phyloP scores from a whole-genome alignment of 192 early-diverging fungal genomes.

The Gigaspora rosea region DNA sequence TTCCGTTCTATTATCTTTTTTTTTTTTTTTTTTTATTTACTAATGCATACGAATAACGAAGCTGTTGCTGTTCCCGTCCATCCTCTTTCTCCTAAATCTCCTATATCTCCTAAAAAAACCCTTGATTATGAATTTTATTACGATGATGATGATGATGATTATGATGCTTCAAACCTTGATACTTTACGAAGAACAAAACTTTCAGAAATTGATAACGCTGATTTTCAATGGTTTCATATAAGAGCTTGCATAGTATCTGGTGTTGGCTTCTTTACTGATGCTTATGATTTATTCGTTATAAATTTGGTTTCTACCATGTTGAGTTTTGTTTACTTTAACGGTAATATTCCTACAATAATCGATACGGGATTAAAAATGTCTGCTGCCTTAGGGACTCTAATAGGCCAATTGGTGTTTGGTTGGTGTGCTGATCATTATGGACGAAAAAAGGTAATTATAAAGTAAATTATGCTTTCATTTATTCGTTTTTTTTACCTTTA shows the following conservation, averaged over 20 bases:
- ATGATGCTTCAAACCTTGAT: no score
- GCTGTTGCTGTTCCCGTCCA: no score
- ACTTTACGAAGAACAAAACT: constrained; percentile 38
- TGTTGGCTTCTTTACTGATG: constrained; percentile 88
- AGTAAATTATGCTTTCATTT: not conserved
- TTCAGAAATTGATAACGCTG: constrained; percentile 65
- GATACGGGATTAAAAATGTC: constrained; percentile 77
- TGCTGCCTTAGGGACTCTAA: constrained; percentile 83
- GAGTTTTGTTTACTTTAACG: constrained; percentile 66
- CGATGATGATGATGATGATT: no score
- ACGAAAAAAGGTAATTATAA: constrained; percentile 67
- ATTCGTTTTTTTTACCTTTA: not conserved
- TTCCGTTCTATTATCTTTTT: no score
- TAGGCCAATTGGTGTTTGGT: constrained; percentile 88
- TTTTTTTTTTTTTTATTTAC: no score
- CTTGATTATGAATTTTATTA: no score
- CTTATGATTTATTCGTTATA: constrained; percentile 95
- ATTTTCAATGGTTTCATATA: constrained; percentile 75
- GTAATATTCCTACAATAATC: constrained; percentile 65
- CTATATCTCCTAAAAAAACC: no score
- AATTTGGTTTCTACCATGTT: constrained; percentile 90
- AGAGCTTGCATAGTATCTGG: constrained; percentile 66
- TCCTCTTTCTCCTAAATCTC: no score
- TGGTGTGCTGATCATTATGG: constrained; percentile 86
- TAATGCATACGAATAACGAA: no score